These are phyloP conservation scores for Endoconidiophora laricicola DNA, from an alignment of 2,329 filamentous ascomycete species.

Conservation along the genomic window DNA sequence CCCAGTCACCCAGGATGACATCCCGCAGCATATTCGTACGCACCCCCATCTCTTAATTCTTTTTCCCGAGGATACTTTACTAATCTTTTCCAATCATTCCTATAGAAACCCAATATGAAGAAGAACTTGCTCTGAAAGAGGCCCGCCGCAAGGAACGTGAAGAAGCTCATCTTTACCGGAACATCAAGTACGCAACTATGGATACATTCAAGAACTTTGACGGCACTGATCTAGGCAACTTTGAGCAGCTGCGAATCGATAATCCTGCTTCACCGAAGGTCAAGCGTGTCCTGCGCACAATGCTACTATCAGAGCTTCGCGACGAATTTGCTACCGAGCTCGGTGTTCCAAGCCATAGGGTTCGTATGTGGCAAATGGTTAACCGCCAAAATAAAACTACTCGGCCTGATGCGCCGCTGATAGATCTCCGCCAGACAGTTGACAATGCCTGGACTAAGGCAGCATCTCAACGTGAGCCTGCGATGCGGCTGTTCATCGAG, in stretches of 20 bases:
- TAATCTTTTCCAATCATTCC: slow-evolving; percentile 11
- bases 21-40: slow-evolving; percentile 32
- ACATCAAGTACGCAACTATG: slow-evolving; percentile 65
- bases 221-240: slow-evolving; percentile 65
- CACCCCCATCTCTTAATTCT: not conserved
- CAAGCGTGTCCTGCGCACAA: slow-evolving; percentile 60
- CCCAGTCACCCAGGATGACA: slow-evolving; percentile 58
- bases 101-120: slow-evolving; percentile 54
- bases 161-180: slow-evolving; percentile 86
- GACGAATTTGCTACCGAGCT: slow-evolving; percentile 54
- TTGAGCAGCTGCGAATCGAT: slow-evolving; percentile 23
- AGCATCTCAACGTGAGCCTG: slow-evolving; percentile 46
- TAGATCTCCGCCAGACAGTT: slow-evolving; percentile 58
- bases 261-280: slow-evolving; percentile 49
- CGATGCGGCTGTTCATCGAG: slow-evolving; percentile 79
- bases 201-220: slow-evolving; percentile 66
- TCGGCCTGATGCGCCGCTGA: slow-evolving; percentile 73
- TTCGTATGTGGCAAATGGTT: slow-evolving; percentile 93
- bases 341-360: slow-evolving; percentile 45
- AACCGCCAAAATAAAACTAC: slow-evolving; percentile 96
- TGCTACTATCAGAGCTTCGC: slow-evolving; percentile 60
- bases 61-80: not conserved
- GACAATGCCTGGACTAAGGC: slow-evolving; percentile 47
- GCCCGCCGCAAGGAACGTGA: slow-evolving; percentile 74
- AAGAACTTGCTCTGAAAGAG: slow-evolving; percentile 64